These are phyloP conservation scores for Herpetospermum pedunculosum DNA, from an alignment of 306 rosid species.

Conservation along the genomic window DNA sequence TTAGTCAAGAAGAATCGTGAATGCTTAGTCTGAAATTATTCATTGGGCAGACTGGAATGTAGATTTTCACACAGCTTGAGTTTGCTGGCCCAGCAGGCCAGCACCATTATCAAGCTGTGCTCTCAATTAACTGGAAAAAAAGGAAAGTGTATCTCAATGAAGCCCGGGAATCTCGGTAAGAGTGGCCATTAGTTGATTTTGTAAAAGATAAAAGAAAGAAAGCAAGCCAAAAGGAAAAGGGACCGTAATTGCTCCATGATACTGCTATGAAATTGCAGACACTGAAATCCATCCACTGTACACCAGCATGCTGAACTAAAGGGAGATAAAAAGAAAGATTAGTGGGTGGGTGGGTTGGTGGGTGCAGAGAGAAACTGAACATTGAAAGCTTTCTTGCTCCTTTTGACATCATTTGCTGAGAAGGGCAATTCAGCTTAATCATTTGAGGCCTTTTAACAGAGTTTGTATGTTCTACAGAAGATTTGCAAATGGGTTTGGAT, in stretches of 20 bases:
- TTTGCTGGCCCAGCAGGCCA: slow-evolving; percentile 27
- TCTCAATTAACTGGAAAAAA: slow-evolving; percentile 11
- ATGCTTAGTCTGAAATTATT: background rate
- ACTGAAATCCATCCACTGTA: slow-evolving; percentile 8
- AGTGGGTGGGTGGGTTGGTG: slow-evolving; percentile 6
- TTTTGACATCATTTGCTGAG: background rate
- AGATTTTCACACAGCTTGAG: slow-evolving; percentile 7
- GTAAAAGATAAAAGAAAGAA: slow-evolving; percentile 9
- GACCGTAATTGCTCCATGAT: slow-evolving; percentile 4
- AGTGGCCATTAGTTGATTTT: slow-evolving; percentile 5
- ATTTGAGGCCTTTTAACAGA: background rate
- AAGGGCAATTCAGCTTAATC: slow-evolving; percentile 3
- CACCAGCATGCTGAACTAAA: background rate
- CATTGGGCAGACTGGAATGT: background rate
- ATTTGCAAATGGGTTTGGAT: background rate
- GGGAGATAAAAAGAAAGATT: background rate
- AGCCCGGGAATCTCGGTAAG: slow-evolving; percentile 12
- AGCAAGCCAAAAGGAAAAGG: slow-evolving; percentile 12
- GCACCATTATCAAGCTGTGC: slow-evolving; percentile 20
- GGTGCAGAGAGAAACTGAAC: background rate
- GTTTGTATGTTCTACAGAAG: background rate
- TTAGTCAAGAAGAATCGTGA: slow-evolving; percentile 5
- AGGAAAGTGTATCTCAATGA: background rate
- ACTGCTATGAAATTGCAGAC: slow-evolving; percentile 8
- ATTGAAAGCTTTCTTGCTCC: background rate